Base-by-base conservation (phyloP, 192 early-diverging fungal species). In the Backusella macrospora region DNA sequence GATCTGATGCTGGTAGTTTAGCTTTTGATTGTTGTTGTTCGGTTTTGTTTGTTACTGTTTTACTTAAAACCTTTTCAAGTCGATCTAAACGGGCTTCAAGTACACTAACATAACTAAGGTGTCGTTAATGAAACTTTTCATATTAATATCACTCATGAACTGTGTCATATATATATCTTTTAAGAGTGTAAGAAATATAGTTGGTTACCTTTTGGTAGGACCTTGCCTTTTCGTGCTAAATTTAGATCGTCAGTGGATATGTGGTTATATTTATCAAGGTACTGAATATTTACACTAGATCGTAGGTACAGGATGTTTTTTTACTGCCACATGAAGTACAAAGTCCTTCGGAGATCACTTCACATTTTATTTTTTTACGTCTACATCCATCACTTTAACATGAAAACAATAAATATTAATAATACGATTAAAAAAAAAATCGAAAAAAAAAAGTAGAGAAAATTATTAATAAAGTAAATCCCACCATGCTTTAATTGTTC, bases 321-420 rank as follows among this genome's bases (percentile, higher is more conserved):
- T 59, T 59, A 59, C 39, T 59, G 5, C 43, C 42, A 48, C 75
- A 79, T 0, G 78, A 71, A 42, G 52, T 55, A 6, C 78, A 79
- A 44, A 40, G 21, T 14, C 73, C 73, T 14, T 73, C 63, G 0
- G 70, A 38, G 26, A 23, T 23, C 12, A 59, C 46, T 65, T 74
- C 62, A 44, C 78, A 79, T 43, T 75, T 79, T 6, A 75, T 70
- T 67, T 79, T 79, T 43, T 79, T 79, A 7, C 70, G 44, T 59
- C 78, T 42, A 48, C 78, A 79, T 37, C 67, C 74, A 44, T 79
- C 78, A 48, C 78, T 79, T 59, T 46, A 9, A 43, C 1, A 43
- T 9, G 10, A 43, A 43, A 43, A 43, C 4, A 10, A 14, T 46
- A 4, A 46, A 14, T 46, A 46, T 14, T 6, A n/a, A 23, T 23